These are phyloP conservation scores for Dothideomycetidae sp. DNA, from an alignment of 2,329 filamentous ascomycete genomes.

Conservation along the genomic window DNA sequence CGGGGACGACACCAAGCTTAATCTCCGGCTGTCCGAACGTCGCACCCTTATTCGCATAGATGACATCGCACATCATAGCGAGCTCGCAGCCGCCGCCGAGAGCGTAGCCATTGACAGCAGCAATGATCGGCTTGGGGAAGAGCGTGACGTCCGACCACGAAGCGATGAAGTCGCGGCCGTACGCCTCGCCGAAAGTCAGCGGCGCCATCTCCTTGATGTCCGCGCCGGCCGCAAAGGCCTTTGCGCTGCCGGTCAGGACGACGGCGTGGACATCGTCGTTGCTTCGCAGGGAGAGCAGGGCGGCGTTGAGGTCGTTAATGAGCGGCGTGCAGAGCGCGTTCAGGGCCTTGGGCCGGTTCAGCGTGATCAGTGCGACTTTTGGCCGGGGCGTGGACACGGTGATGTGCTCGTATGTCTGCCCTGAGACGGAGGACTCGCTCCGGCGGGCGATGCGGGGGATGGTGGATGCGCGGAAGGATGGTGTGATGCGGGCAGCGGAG, in stretches of 20 bases:
- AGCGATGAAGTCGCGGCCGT: conserved; percentile 85
- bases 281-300: conserved; percentile 54
- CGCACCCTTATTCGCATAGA: conserved; percentile 75
- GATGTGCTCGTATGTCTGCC: conserved; percentile 12
- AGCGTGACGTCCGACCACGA: conserved; percentile 75
- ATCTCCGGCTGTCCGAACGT: conserved; percentile 97
- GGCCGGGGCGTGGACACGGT: conserved; percentile 26
- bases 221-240: conserved; percentile 87
- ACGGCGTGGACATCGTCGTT: conserved; percentile 60
- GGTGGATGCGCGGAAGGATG: conserved; percentile 7
- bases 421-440: conserved; percentile 1
- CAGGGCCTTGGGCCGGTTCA: conserved; percentile 87
- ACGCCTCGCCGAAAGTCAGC: conserved; percentile 76
- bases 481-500: not conserved
- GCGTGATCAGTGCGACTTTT: conserved; percentile 28
- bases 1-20: conserved; percentile 84
- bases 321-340: conserved; percentile 88
- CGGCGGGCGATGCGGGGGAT: conserved; percentile 6
- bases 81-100: conserved; percentile 93
- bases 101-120: conserved; percentile 86
- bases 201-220: conserved; percentile 99
- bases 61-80: conserved; percentile 90
- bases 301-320: conserved; percentile 76
- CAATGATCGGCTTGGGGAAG: conserved; percentile 87
- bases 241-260: conserved; percentile 74